These are phyloP conservation scores for Pyrenula massariospora DNA, from an alignment of 495 filamentous ascomycete genomes.

Conservation along the genomic window DNA sequence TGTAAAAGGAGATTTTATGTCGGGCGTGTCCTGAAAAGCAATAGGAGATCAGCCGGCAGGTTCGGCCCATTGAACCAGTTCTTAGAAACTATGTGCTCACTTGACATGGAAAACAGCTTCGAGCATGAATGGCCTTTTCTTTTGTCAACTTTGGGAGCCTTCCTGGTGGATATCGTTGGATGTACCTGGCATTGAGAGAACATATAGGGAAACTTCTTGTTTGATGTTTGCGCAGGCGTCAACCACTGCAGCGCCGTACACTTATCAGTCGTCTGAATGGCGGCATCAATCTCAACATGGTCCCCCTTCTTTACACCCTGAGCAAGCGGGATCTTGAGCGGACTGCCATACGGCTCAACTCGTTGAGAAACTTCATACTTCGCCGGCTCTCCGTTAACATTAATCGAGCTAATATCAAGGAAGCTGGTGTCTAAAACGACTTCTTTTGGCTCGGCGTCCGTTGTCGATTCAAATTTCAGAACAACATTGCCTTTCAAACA, in stretches of 20 bases:
- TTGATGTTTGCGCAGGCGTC: constrained; percentile 78
- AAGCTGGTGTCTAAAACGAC: constrained; percentile 81
- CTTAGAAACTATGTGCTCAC: no score
- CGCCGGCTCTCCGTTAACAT: constrained; percentile 43
- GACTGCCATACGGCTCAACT: constrained; percentile 65
- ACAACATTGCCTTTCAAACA: constrained; percentile 62
- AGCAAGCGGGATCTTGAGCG: constrained; percentile 61
- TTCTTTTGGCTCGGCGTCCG: constrained; percentile 53
- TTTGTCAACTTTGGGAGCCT: no score
- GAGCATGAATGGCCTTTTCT: no score
- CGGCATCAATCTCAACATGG: constrained; percentile 47
- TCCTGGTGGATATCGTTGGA: no score
- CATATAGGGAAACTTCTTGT: constrained; percentile 91
- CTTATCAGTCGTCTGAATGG: constrained; percentile 59
- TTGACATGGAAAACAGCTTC: no score
- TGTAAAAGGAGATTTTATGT: constrained; percentile 81
- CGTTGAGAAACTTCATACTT: constrained; percentile 61
- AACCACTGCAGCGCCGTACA: constrained; percentile 94
- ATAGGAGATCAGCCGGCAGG: constrained; percentile 81
- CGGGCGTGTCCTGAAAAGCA: constrained; percentile 93
- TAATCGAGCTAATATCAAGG: constrained; percentile 57
- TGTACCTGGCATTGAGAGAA: constrained; percentile 97
- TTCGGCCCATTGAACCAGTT: no score
- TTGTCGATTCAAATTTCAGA: constrained; percentile 60
- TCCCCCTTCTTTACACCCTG: constrained; percentile 49